phyloP scores from a whole-genome alignment of 2,329 filamentous ascomycete species.

The Fusarium pseudonygamai region DNA sequence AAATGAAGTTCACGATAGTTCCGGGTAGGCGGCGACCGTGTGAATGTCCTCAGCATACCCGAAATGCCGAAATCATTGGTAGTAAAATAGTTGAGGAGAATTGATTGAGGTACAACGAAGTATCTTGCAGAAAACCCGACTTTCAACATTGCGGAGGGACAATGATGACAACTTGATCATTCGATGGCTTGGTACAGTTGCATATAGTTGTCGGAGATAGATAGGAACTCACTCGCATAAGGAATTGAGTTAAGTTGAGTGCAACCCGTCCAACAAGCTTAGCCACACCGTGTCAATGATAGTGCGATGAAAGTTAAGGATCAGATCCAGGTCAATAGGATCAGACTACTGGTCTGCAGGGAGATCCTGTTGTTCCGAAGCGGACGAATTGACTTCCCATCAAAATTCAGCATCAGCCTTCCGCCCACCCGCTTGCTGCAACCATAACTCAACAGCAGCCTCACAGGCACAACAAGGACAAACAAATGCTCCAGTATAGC shows the following conservation, averaged over 20 bases:
- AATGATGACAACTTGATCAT: constrained; percentile 21
- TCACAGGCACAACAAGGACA: constrained; percentile 24
- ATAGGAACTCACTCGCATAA: constrained; percentile 18
- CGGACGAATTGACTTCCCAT: constrained; percentile 38
- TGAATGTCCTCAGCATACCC: not conserved
- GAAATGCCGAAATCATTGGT: not conserved
- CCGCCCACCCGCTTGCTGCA: constrained; percentile 38
- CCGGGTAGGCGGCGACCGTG: constrained; percentile 5
- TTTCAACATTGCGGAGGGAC: constrained; percentile 16
- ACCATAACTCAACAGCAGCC: constrained; percentile 43
- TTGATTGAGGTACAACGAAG: constrained; percentile 18
- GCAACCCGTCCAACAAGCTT: constrained; percentile 25
- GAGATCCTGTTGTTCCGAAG: constrained; percentile 29
- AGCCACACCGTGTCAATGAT: constrained; percentile 34
- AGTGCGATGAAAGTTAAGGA: constrained; percentile 15
- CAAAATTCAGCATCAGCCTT: constrained; percentile 40
- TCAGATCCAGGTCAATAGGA: constrained; percentile 11
- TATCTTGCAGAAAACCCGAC: not conserved
- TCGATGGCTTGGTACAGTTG: not conserved
- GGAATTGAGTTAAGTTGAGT: constrained; percentile 32
- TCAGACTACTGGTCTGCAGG: constrained; percentile 10
- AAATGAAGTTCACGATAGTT: constrained; percentile 4
- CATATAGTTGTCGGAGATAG: constrained; percentile 1
- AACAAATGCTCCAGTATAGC: constrained; percentile 8
- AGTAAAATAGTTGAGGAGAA: constrained; percentile 6